Conservation (phyloP, 768 basidiomycete species). For the Amanita pseudoporphyria region DNA sequence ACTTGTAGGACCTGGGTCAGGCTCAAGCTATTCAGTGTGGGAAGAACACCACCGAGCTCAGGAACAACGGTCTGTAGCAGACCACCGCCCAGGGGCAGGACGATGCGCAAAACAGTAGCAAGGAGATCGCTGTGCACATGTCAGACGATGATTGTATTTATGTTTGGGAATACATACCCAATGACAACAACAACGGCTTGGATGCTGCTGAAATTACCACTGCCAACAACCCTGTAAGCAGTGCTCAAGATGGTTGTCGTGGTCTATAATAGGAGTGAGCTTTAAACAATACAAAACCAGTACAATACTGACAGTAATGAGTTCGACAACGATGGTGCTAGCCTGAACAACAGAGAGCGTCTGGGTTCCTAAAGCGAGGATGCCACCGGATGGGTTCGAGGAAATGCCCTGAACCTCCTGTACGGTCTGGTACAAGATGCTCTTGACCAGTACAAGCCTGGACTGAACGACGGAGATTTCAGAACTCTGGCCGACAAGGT, state of each 20-base stretch:
- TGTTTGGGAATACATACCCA: neutral
- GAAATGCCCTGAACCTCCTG: conserved; percentile 11
- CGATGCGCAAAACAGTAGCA: neutral
- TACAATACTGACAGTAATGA: conserved; percentile 9
- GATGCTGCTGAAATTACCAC: neutral
- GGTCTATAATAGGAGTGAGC: neutral
- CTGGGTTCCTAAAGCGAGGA: conserved; percentile 10
- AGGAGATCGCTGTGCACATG: neutral
- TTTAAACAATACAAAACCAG: neutral
- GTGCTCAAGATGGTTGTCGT: conserved; percentile 1
- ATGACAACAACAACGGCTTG: neutral
- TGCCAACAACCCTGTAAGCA: neutral
- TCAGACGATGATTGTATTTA: neutral
- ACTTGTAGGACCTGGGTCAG: neutral
- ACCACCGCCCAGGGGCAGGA: neutral
- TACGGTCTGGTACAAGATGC: conserved; percentile 6
- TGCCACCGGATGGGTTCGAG: conserved; percentile 4
- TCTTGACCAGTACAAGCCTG: conserved; percentile 11
- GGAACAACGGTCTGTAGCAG: neutral
- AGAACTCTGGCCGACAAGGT: neutral
- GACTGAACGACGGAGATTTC: conserved; percentile 6
- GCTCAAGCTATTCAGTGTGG: neutral
- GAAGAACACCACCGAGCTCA: neutral
- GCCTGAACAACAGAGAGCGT: conserved; percentile 9
- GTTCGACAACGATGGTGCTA: conserved; percentile 7